Base-by-base conservation (phyloP, 768 basidiomycete species). In the Auricularia sp. region DNA sequence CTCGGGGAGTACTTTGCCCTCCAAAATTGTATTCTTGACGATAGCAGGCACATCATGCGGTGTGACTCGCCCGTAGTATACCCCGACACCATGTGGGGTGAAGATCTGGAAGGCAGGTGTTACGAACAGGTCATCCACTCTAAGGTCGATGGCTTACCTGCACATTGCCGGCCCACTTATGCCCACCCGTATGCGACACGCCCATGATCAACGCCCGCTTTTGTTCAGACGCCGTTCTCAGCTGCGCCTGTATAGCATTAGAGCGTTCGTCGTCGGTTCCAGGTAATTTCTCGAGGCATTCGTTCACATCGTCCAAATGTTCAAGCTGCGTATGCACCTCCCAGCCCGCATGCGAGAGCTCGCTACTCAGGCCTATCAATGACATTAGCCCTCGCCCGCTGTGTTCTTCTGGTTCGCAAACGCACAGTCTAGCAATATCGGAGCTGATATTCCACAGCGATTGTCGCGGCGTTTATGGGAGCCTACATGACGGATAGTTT, bases 1-100 rank as follows among this genome's bases (percentile, higher is more conserved):
- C 14, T 88, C 83, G 0, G 93, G 89, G 16, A 98, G 80, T 62
- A 99, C 82, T 70, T 87, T 82, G 2, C 96, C 96, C 21, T 83
- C 80, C 64, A 94, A 80, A 67, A 99, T 86, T 18, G 96, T 99
- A 69, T 92, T 88, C 68, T 86, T 82, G 59, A 94, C 92, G 64
- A 95, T 87, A 4, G 87, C 83, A 65, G 88, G 86, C 61, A 94
- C 89, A 71, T 96, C 90, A 72, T 93, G 88, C 7, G 95, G 87
- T 33, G 89, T 88, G 5, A 97, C 93, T 33, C 96, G 87, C 23
- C 96, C 96, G 70, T 98, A 98, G 87, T 93, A 98, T 35, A 98
- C 82, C 44, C 87, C 85, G 29, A 90, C 83, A 23, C 94, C 94
- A 64, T 85, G 82, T 0, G 94, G 93, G 59, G 86, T 91, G 75